Conservation (phyloP, 164 flowering plant genomes). For the Tetracentron sinense region DNA sequence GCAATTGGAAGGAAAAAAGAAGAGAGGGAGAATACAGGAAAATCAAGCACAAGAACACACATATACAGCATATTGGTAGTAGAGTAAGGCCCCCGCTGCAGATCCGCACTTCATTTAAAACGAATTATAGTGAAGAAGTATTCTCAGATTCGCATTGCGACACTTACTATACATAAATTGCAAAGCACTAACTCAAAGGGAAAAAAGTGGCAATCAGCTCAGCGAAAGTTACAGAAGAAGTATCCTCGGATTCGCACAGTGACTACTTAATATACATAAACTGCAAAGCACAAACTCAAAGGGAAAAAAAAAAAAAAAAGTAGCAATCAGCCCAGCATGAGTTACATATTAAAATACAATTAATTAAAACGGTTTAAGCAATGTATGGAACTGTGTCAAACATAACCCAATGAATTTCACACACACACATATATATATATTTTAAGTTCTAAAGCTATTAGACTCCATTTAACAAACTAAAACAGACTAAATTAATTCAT, state of each 20-base stretch:
- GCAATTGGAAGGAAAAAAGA: neutral
- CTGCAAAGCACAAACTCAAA: slow-evolving; percentile 10
- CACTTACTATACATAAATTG: slow-evolving; percentile 15
- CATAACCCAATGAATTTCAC: too few species aligned
- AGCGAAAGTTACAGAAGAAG: neutral
- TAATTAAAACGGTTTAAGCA: too few species aligned
- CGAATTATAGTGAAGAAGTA: neutral
- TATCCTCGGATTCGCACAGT: neutral
- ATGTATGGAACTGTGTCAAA: too few species aligned
- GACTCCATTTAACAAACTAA: too few species aligned
- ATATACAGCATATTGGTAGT: neutral
- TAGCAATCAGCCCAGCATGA: neutral
- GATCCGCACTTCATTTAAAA: slow-evolving; percentile 4
- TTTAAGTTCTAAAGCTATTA: neutral
- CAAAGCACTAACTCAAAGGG: slow-evolving; percentile 4
- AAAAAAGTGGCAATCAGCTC: too few species aligned
- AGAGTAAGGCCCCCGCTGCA: neutral
- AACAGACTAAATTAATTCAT: too few species aligned
- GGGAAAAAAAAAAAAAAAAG: neutral
- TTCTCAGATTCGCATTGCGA: neutral
- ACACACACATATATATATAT: too few species aligned
- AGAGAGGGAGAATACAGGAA: neutral
- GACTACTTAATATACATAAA: slow-evolving; percentile 11
- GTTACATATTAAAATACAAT: too few species aligned
- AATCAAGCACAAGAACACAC: slow-evolving; percentile 1